These are phyloP conservation scores for Conticribra guillardii DNA, from an alignment of 108 stramenopile species.

Conservation along the genomic window DNA sequence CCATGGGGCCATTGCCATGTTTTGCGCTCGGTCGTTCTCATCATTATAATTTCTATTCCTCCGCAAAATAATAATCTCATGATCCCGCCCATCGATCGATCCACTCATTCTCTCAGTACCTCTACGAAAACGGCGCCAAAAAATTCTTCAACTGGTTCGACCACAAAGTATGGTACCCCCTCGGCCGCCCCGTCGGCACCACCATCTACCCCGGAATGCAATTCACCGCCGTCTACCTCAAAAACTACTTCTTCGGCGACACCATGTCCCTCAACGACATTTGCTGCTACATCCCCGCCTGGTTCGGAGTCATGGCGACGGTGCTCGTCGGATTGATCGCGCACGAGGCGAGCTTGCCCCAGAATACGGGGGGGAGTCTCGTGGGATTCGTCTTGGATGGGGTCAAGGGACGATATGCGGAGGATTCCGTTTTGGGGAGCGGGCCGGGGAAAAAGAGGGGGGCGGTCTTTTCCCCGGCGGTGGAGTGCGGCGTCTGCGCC, in stretches of 20 bases:
- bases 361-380: slow-evolving; percentile 58
- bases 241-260: slow-evolving; percentile 58
- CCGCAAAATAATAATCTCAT: too few species aligned
- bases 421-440: background rate
- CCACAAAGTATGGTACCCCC: slow-evolving; percentile 95
- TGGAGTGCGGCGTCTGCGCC: slow-evolving; percentile 84
- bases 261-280: slow-evolving; percentile 85
- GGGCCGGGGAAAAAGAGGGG: slow-evolving; percentile 2
- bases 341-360: slow-evolving; percentile 73
- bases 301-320: slow-evolving; percentile 87
- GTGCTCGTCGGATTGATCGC: slow-evolving; percentile 74
- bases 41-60: too few species aligned
- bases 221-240: slow-evolving; percentile 92
- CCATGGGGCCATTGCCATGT: too few species aligned
- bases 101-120: slow-evolving; percentile 63
- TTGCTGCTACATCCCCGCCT: slow-evolving; percentile 91
- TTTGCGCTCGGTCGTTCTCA: too few species aligned
- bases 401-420: slow-evolving; percentile 45
- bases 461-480: slow-evolving; percentile 54
- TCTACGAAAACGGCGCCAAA: slow-evolving; percentile 73
- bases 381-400: slow-evolving; percentile 50
- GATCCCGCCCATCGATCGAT: slow-evolving; percentile 5
- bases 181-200: slow-evolving; percentile 97
- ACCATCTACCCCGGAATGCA: slow-evolving; percentile 99
- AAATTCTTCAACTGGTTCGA: slow-evolving; percentile 89